Base-by-base conservation (phyloP, 192 early-diverging fungal genomes). In the Backusella psychrophila region DNA sequence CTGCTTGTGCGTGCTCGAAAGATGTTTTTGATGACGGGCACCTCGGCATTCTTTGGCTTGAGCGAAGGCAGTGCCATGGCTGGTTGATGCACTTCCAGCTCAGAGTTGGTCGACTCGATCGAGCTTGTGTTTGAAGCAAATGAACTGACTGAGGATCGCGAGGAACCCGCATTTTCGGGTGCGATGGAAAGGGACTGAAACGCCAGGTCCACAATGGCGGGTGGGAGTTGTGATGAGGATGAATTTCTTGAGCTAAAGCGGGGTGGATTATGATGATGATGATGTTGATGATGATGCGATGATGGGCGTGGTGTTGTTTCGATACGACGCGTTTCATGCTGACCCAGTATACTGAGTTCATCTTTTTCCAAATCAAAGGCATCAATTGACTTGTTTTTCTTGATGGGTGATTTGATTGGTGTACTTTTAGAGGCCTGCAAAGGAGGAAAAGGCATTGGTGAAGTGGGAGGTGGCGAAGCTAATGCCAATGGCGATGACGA, bases 61-160 rank as follows among this genome's bases (percentile, higher is more conserved):
- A 79, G 65, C 15, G 78, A 79, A 11, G 78, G 78, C 33, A 79
- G 15, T 8, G 78, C 68, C 78, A 79, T 59, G 6, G 68, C 4
- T 0, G 78, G 78, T 26, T 74, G 78, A 44, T 79, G 26, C n/a
- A 33, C 68, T 12, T 36, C 70, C 8, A 71, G 17, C 3, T 36
- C 35, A 15, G 39, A 44, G 23, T 17, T 36, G 9, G 34, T 36
- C 3, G 35, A 35, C 3, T 68, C 66, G 17, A 68, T 17, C 4
- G 41, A 71, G 41, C 36, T 41, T 26, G 26, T 39, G 31, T 41
- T 29, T 23, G 70, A 71, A 49, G 23, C 39, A 71, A 49, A 26
- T 15, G 70, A 71, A 19, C 70, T 46, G 12, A 71, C 42, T 0
- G 70, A 71, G 6, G 41, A 49, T 34, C 70, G 21, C 0, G 66